Evolutionary conservation across 441 rosid species (phyloP).

Genomic region (Erodium moschatum): DNA sequence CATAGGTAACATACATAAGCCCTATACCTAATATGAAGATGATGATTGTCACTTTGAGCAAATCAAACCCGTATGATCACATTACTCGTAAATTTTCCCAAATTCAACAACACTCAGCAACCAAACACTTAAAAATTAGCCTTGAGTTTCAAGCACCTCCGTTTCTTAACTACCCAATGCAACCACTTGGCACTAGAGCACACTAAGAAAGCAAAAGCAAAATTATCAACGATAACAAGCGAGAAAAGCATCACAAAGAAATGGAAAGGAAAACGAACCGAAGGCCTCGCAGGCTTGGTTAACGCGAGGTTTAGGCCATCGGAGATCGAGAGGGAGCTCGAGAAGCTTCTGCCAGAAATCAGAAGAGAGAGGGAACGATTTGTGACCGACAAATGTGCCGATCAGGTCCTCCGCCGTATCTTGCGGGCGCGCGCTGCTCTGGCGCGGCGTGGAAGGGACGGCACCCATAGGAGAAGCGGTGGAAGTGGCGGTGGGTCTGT

Average conservation of each 20-base stretch:
- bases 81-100: background rate
- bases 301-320: constrained; percentile 63
- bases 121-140: background rate
- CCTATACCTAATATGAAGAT: background rate
- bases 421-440: constrained; percentile 28
- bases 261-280: constrained; percentile 36
- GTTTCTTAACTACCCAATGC: background rate
- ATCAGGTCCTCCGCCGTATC: constrained; percentile 71
- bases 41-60: background rate
- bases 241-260: background rate
- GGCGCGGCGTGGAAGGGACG: constrained; percentile 72
- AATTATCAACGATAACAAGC: background rate
- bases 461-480: constrained; percentile 50
- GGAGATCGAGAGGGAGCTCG: constrained; percentile 67
- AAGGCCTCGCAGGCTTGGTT: constrained; percentile 65
- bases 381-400: constrained; percentile 72
- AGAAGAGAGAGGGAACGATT: constrained; percentile 71
- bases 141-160: background rate
- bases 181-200: background rate
- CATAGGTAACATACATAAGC: background rate
- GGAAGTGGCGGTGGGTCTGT: constrained; percentile 2
- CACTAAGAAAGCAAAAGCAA: background rate
- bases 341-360: constrained; percentile 95
- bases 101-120: background rate
- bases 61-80: background rate